phyloP scores from a whole-genome alignment of 495 filamentous ascomycete species.

The Daldinia caldariorum region DNA sequence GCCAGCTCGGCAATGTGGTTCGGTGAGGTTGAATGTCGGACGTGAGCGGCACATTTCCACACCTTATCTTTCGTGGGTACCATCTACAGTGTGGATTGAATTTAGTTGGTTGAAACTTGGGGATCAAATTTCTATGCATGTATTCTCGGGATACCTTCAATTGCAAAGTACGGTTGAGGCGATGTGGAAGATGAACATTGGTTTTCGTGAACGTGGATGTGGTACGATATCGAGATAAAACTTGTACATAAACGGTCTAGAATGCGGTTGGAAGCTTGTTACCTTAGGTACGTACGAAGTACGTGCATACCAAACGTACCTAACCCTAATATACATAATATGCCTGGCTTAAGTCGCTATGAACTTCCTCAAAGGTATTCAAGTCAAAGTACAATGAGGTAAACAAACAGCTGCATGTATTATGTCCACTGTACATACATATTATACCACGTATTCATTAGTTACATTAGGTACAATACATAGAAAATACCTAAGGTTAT shows the following conservation, averaged over 20 bases:
- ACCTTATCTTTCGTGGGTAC: conserved; percentile 5
- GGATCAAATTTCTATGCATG: conserved; percentile 9
- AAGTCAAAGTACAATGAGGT: too few relatives aligned
- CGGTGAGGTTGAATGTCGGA: conserved; percentile 4
- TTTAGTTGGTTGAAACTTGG: background rate
- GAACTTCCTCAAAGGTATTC: background rate
- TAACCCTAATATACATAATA: too few relatives aligned
- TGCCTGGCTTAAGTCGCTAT: background rate
- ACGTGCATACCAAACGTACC: background rate
- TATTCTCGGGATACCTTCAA: background rate
- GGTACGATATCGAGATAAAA: conserved; percentile 25
- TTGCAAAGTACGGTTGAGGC: conserved; percentile 24
- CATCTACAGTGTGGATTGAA: conserved; percentile 1
- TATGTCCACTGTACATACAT: too few relatives aligned
- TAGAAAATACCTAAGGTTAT: too few relatives aligned
- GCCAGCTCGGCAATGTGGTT: conserved; percentile 19
- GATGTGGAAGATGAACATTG: conserved; percentile 31
- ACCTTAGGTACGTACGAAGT: background rate
- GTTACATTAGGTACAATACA: too few relatives aligned
- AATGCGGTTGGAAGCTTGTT: conserved; percentile 9
- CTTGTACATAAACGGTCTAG: conserved; percentile 16
- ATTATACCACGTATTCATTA: too few relatives aligned
- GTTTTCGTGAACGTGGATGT: conserved; percentile 21
- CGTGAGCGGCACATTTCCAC: background rate
- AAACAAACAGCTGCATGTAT: too few relatives aligned